Evolutionary conservation across 140 eudicot species (phyloP).

Genomic region (Artemisia princeps): DNA sequence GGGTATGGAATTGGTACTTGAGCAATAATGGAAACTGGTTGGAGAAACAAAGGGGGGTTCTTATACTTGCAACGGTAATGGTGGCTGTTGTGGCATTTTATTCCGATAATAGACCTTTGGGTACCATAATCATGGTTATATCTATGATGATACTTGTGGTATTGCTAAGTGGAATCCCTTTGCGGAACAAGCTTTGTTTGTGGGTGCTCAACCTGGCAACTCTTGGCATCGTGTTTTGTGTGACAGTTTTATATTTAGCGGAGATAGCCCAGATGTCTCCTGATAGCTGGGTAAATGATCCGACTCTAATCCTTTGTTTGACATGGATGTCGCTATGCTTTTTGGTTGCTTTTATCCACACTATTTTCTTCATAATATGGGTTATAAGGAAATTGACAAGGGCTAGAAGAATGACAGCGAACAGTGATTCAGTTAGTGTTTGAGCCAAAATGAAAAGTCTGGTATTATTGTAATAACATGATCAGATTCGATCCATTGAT

Average conservation of each 20-base stretch:
- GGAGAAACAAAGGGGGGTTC: slow-evolving; percentile 30
- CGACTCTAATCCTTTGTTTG: background rate
- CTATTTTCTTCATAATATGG: slow-evolving; percentile 24
- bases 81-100: slow-evolving; percentile 10
- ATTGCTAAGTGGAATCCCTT: slow-evolving; percentile 28
- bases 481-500: background rate
- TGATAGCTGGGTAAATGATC: slow-evolving; percentile 17
- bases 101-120: background rate
- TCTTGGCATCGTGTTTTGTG: slow-evolving; percentile 24
- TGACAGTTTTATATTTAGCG: background rate
- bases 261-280: slow-evolving; percentile 30
- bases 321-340: slow-evolving; percentile 14
- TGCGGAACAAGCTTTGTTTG: slow-evolving; percentile 24
- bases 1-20: slow-evolving; percentile 23
- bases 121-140: slow-evolving; percentile 24
- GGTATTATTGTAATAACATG: background rate
- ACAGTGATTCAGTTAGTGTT: background rate
- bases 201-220: slow-evolving; percentile 29
- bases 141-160: slow-evolving; percentile 22
- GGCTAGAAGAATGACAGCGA: slow-evolving; percentile 11
- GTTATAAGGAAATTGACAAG: slow-evolving; percentile 5
- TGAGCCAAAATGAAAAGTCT: background rate
- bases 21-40: slow-evolving; percentile 25
- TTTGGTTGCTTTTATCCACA: slow-evolving; percentile 21
- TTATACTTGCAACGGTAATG: slow-evolving; percentile 15